A percentile compares a stretch with the other conserved stretches of the same genome.
Evolutionary conservation across 805 yeast genomes (phyloP).

Genomic region (Metschnikowia drakensbergensis): DNA sequence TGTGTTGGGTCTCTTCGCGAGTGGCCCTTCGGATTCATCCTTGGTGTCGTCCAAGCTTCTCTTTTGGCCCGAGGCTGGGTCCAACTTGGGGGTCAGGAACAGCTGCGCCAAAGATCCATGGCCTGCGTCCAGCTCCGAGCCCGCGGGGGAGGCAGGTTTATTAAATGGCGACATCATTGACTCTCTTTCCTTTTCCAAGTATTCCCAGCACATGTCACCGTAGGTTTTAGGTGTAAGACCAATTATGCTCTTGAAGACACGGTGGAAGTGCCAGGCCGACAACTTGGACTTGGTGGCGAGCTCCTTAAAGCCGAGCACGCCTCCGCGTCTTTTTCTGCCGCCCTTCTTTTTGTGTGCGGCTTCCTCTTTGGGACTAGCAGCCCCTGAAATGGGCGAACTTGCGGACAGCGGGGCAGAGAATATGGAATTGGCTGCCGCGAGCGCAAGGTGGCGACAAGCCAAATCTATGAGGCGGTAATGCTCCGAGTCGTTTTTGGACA

Average conservation of each 20-base stretch:
- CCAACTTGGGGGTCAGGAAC: not conserved
- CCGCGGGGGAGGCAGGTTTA: not conserved
- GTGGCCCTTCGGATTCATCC: constrained; percentile 6
- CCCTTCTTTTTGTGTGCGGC: constrained; percentile 9
- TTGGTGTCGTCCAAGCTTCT: not conserved
- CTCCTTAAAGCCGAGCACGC: constrained; percentile 79
- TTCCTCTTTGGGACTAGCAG: constrained; percentile 22
- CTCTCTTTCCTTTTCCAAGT: constrained; percentile 32
- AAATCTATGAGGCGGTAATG: constrained; percentile 66
- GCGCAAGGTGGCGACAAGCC: constrained; percentile 80
- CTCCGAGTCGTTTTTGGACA: constrained; percentile 60
- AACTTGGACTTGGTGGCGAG: constrained; percentile 79
- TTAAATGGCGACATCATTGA: constrained; percentile 5
- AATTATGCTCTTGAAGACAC: constrained; percentile 82
- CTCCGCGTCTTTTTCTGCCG: constrained; percentile 60
- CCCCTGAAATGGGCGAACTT: constrained; percentile 14
- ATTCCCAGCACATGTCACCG: constrained; percentile 78
- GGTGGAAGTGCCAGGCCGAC: constrained; percentile 90
- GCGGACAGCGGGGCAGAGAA: constrained; percentile 16
- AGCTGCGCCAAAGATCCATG: not conserved
- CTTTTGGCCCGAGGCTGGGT: not conserved
- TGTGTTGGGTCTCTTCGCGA: constrained; percentile 6
- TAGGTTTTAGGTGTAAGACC: constrained; percentile 86
- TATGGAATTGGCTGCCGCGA: constrained; percentile 60
- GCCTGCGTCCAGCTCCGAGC: constrained; percentile 1